Evolutionary conservation across 768 basidiomycete species (phyloP).

Genomic region (Collybia sordida): DNA sequence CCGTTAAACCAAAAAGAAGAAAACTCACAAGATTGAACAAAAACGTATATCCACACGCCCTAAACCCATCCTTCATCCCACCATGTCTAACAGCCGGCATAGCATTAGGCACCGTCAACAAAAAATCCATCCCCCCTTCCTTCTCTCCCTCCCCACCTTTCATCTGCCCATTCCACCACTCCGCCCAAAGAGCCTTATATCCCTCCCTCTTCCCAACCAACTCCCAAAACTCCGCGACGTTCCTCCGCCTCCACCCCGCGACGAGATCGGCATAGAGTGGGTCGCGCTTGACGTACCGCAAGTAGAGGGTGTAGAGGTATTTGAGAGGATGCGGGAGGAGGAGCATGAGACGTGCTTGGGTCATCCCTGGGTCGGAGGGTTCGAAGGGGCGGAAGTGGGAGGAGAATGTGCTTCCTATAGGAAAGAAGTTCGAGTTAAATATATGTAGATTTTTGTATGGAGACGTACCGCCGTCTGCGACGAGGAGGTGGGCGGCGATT

Average conservation of each 20-base stretch:
- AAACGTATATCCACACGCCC: slow-evolving; percentile 58
- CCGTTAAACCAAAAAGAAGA: not conserved
- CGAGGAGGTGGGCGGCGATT: slow-evolving; percentile 50
- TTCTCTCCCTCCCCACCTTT: too few species aligned
- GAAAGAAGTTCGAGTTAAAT: not conserved
- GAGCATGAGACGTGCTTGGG: slow-evolving; percentile 35
- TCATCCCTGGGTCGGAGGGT: slow-evolving; percentile 48
- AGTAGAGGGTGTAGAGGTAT: slow-evolving; percentile 48
- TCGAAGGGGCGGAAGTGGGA: slow-evolving; percentile 32
- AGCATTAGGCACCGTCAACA: slow-evolving; percentile 58
- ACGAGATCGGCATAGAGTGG: slow-evolving; percentile 53
- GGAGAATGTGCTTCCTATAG: slow-evolving; percentile 11
- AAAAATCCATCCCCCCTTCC: too few species aligned
- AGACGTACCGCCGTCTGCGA: slow-evolving; percentile 47
- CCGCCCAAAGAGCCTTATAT: slow-evolving; percentile 41
- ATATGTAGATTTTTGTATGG: not conserved
- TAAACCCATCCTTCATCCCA: slow-evolving; percentile 51
- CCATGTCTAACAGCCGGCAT: slow-evolving; percentile 54
- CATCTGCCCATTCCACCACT: slow-evolving; percentile 34
- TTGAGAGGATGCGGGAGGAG: slow-evolving; percentile 47
- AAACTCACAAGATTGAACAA: slow-evolving; percentile 49
- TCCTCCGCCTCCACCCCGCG: slow-evolving; percentile 44
- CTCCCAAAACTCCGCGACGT: slow-evolving; percentile 42
- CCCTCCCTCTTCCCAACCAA: slow-evolving; percentile 49
- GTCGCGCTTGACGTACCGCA: slow-evolving; percentile 52